Conservation (phyloP, 2,329 filamentous ascomycete genomes). For the Ascochyta viciae-villosae region DNA sequence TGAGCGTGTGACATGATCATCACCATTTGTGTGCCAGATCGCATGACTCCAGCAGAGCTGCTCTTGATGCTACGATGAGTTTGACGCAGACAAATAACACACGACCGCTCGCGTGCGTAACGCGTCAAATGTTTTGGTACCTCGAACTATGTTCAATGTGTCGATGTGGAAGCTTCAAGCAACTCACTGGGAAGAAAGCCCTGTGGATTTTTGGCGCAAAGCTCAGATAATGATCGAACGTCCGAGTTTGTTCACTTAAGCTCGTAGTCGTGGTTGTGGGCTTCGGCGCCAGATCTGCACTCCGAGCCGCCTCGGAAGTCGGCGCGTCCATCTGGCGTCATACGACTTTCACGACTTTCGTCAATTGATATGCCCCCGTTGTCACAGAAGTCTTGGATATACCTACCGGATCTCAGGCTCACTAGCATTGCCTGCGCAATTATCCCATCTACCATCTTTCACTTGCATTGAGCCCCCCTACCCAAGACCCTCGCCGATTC, state of each 20-base stretch:
- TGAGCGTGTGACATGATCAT: no score
- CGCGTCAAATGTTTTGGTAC: no score
- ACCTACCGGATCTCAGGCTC: background rate
- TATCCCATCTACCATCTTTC: background rate
- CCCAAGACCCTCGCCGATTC: background rate
- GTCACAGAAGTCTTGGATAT: background rate
- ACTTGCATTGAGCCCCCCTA: background rate
- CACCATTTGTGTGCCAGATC: no score
- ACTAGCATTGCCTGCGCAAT: background rate
- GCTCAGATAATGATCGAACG: background rate
- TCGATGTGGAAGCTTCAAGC: no score
- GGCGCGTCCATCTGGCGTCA: constrained; percentile 11
- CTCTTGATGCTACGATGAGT: no score
- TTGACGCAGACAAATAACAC: no score
- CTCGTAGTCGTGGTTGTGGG: background rate
- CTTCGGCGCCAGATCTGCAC: constrained; percentile 11
- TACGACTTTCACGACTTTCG: constrained; percentile 13
- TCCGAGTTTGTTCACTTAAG: background rate
- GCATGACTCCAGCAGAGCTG: no score
- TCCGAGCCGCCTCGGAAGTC: constrained; percentile 7
- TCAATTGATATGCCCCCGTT: constrained; percentile 14
- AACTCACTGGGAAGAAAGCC: no score
- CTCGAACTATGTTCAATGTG: no score
- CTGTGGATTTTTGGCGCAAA: no score
- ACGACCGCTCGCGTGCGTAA: no score